Conservation (phyloP, 2,329 filamentous ascomycete genomes). For the Myriosclerotinia curreyana region DNA sequence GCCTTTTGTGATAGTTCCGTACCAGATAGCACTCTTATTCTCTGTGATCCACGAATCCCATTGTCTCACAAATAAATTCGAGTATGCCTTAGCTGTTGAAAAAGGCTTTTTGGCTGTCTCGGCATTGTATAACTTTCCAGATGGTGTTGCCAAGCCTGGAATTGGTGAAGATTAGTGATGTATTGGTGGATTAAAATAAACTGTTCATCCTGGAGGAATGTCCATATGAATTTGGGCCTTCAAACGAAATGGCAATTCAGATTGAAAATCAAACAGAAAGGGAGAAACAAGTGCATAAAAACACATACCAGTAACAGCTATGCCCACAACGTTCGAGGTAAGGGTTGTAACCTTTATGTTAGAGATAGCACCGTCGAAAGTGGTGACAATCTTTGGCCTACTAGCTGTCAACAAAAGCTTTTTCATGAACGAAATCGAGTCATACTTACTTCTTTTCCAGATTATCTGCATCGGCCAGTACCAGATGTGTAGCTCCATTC, state of each 20-base stretch:
- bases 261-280: background rate
- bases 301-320: constrained; percentile 49
- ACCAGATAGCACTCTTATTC: constrained; percentile 71
- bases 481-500: constrained; percentile 43
- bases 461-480: constrained; percentile 34
- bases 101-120: constrained; percentile 56
- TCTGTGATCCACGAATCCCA: constrained; percentile 76
- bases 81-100: constrained; percentile 69
- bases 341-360: constrained; percentile 58
- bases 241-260: background rate
- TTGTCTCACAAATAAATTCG: constrained; percentile 72
- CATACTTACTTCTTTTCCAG: constrained; percentile 32
- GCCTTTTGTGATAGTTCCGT: constrained; percentile 55
- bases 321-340: constrained; percentile 49
- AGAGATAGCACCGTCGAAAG: constrained; percentile 53
- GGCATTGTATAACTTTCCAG: constrained; percentile 67
- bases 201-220: too few species aligned
- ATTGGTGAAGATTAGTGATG: background rate
- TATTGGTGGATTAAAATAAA: background rate
- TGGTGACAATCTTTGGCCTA: constrained; percentile 47
- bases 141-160: constrained; percentile 59
- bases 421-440: background rate
- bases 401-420: constrained; percentile 19
- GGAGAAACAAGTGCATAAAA: background rate
- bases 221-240: background rate